Base-by-base conservation (phyloP, 1,284 basidiomycete species). In the Heterobasidion annosum region DNA sequence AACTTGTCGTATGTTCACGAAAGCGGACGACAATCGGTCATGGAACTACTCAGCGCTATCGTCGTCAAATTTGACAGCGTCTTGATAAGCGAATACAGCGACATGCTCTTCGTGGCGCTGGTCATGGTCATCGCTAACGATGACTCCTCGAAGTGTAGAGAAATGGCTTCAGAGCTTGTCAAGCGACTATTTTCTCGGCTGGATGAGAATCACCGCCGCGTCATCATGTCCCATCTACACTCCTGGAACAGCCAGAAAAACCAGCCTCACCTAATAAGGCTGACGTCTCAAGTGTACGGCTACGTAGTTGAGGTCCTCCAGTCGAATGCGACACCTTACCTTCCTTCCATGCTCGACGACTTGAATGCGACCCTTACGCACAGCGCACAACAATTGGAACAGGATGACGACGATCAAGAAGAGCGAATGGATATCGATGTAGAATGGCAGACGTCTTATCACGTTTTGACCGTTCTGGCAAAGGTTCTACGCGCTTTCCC, bases 81-180 rank as follows among this genome's bases (percentile, higher is more conserved):
- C 3, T 74, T 98, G 18, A 72, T 99, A 42, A 74, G 74, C 13
- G 90, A 96, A 64, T 89, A 95, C 63, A 80, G 91, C 13, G 93
- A 98, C 65, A 76, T 98, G 61, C 77, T 99, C 51, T 98, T 98
- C 66, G 85, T 98, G 3, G 87, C 91, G 0, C 79, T 99, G 18
- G 92, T 97, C 16, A 90, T 98, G 81, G 87, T 89, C 34, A 71
- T 98, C 32, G 94, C 93, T 35, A 99, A 99, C 66, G 97, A 99
- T 65, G 87, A 91, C 51, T 92, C 93, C 4, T 73, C 88, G 35
- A 87, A 89, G 65, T 98, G 94, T 67, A 78, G 93, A 19, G 88
- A 90, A 64, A 91, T 91, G 82, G 91, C 92, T 0, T 87, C 88
- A 0, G 81, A 82, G 40, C 77, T 98, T 25, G 80, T 98, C 69